Base-by-base conservation (phyloP, 768 basidiomycete genomes). In the Rhodosporidiobolus odoratus region DNA sequence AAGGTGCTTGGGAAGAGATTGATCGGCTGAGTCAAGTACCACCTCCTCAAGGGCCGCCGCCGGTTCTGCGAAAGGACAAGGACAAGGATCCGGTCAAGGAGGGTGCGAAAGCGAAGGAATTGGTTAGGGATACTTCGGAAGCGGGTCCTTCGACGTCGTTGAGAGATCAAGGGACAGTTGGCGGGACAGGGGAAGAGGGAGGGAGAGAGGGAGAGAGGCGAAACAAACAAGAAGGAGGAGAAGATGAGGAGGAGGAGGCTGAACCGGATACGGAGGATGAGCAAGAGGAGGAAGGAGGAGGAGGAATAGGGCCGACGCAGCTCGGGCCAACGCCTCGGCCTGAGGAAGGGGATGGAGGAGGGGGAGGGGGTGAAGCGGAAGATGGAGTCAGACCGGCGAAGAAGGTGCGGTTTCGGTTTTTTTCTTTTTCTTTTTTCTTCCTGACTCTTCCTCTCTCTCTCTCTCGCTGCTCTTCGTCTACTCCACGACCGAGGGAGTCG, bases 11-110 rank as follows among this genome's bases (percentile, higher is more conserved):
- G 8, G 67, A 56, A 16, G 65, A 68, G 43, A 57, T 73, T 25
- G 72, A 73, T 53, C 60, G 57, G 16, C 16, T 68, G 30, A 66
- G 67, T 13, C 72, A 73, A 45, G 50, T 40, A 35, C 48, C 19
- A 27, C 17, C 13, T 23, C 32, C 32, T 32, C 40, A 50, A 25
- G 48, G 15, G 48, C 21, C 48, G 21, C 48, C 9, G n/a, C 48
- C 12, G n/a, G 15, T n/a, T 50, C 23, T n/a, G 48, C 48, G 10
- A 4, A n/a, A 65, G 41, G 10, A 25, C 41, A n/a, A 3, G 58
- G 41, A 52, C 38, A 16, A 47, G 37, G 19, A 19, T 4, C 35
- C 34, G 10, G 41, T 47, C 34, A 19, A 63, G 50, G 50, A 40
- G 52, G 62, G 52, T 25, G n/a, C n/a, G n/a, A n/a, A n/a, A n/a